Percentiles rank a stretch among this genome's conserved stretches.
These are phyloP conservation scores for Cordyceps cateniannulata DNA, from an alignment of 2,329 filamentous ascomycete genomes.

Conservation along the genomic window DNA sequence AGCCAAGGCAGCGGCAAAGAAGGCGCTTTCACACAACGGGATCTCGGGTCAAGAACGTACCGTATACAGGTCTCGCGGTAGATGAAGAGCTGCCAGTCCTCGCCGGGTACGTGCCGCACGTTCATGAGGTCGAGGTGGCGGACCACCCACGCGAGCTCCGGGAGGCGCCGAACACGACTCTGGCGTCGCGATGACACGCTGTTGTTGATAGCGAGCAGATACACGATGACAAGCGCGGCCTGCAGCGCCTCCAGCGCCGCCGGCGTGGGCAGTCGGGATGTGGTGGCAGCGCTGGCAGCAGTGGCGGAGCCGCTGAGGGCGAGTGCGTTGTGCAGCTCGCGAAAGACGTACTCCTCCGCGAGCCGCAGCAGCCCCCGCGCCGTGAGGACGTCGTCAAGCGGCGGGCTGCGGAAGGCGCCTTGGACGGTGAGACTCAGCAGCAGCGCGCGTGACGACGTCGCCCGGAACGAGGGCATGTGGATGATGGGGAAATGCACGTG, in stretches of 20 bases:
- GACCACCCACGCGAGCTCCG: constrained; percentile 17
- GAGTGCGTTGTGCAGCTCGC: constrained; percentile 10
- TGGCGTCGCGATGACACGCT: constrained; percentile 13
- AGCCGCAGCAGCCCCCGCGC: constrained; percentile 13
- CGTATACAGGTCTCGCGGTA: constrained; percentile 17
- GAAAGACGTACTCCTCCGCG: constrained; percentile 18
- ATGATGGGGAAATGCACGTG: constrained; percentile 23
- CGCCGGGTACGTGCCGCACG: constrained; percentile 6
- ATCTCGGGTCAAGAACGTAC: constrained; percentile 5
- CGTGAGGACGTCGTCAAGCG: constrained; percentile 16
- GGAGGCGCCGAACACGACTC: constrained; percentile 15
- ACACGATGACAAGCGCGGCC: constrained; percentile 20
- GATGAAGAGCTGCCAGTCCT: constrained; percentile 16
- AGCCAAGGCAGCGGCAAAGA: not conserved
- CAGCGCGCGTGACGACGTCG: constrained; percentile 13
- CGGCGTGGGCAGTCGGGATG: constrained; percentile 5
- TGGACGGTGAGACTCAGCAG: constrained; percentile 16
- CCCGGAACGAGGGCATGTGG: constrained; percentile 21
- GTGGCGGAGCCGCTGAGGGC: not conserved
- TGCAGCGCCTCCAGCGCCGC: constrained; percentile 18
- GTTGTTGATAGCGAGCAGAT: constrained; percentile 18
- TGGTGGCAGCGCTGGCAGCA: not conserved
- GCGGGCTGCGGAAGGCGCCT: constrained; percentile 16
- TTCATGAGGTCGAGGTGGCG: constrained; percentile 14
- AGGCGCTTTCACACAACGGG: too few species aligned